Percentiles rank a stretch among this genome's conserved stretches.
These are phyloP conservation scores for Gentiana straminea DNA, from an alignment of 257 asterid genomes.

Conservation along the genomic window DNA sequence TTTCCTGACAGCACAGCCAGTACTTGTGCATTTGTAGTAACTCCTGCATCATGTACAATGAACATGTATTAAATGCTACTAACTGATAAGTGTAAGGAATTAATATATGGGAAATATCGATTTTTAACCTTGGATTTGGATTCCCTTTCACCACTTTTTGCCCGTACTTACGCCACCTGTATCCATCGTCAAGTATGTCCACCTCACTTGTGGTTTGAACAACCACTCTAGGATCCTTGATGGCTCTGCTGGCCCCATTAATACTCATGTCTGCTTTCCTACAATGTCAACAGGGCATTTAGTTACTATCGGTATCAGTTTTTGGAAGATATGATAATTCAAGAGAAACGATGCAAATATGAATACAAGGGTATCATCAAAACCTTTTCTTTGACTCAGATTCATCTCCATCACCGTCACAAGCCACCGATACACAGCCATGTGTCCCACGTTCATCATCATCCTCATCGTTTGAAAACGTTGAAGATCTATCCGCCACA, in stretches of 20 bases:
- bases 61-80: too few relatives aligned
- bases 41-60: slow-evolving; percentile 36
- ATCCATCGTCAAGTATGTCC: slow-evolving; percentile 86
- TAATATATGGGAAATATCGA: not conserved
- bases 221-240: slow-evolving; percentile 85
- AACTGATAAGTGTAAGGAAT: too few relatives aligned
- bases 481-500: slow-evolving; percentile 42
- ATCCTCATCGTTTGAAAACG: slow-evolving; percentile 57
- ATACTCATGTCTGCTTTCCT: slow-evolving; percentile 25
- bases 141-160: slow-evolving; percentile 93
- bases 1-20: slow-evolving; percentile 70
- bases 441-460: slow-evolving; percentile 55
- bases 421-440: slow-evolving; percentile 55
- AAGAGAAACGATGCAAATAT: slow-evolving; percentile 4
- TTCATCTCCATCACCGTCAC: slow-evolving; percentile 75
- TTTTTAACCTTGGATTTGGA: slow-evolving; percentile 77
- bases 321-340: too few relatives aligned
- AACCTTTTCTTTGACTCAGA: slow-evolving; percentile 81
- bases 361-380: too few relatives aligned
- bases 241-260: slow-evolving; percentile 43
- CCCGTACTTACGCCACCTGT: slow-evolving; percentile 95
- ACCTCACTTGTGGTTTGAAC: slow-evolving; percentile 92
- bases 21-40: slow-evolving; percentile 80
- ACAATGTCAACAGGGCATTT: not conserved
- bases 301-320: too few relatives aligned